Base-by-base conservation (phyloP, 2,329 filamentous ascomycete genomes). In the Colletotrichum sp. region DNA sequence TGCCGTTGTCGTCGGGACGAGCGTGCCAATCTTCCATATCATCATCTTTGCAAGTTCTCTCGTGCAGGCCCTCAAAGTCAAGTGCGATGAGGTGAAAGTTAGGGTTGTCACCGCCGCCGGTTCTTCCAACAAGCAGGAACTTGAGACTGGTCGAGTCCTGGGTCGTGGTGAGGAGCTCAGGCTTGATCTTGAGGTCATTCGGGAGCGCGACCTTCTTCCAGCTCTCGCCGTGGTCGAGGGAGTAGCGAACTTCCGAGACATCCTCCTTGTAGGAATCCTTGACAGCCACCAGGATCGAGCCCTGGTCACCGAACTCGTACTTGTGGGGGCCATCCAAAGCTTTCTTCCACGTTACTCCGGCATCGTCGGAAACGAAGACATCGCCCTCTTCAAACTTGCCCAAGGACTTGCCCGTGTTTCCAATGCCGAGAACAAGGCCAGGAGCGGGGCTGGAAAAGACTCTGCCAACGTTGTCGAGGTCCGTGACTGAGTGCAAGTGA, bases 231-330 rank as follows among this genome's bases (percentile, higher is more conserved):
- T 99, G 96, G 82, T 99, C 92, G 30, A 98, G 87, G 2, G 97
- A 99, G 84, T 96, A 99, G 48, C 85, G 88, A 66, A 93, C 84
- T 78, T 93, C 89, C 39, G 86, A 85, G 21, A 91, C 82, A 77
- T 92, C 89, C 72, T 93, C 87, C 72, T 93, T 86, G 48, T 92
- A 86, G 1, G 93, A 95, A 80, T 98, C 95, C 77, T 91, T 90
- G 48, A 99, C 88, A 6, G 97, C 97, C 34, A 99, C 90, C 34
- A 99, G 87, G 24, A 99, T 91, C 18, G 96, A 96, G 2, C 97
- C 97, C 79, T 98, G 94, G 80, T 98, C 96, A 69, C 97, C 97
- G 83, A 99, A 98, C 82, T 98, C 96, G 84, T 98, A 99, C 83
- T 98, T 97, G 86, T 99, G 96, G 15, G 96, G 94, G 24, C 95